Conservation (phyloP, 768 basidiomycete genomes). For the Podaxis sp. region DNA sequence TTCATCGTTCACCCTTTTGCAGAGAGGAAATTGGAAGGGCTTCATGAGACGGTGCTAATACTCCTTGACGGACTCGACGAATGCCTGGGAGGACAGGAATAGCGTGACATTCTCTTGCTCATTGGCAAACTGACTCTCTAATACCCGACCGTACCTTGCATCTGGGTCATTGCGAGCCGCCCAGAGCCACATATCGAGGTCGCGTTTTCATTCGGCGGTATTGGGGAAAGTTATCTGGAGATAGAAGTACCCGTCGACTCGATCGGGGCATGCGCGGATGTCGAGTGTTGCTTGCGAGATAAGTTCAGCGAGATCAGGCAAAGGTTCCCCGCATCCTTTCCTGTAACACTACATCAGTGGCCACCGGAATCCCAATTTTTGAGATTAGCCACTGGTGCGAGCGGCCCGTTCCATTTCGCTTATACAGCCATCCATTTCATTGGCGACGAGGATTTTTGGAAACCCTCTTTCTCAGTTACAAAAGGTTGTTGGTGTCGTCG, state of each 20-base stretch:
- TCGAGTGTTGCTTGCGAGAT: too few species aligned
- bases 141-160: slow-evolving; percentile 15
- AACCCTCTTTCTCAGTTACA: slow-evolving; percentile 5
- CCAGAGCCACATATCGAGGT: slow-evolving; percentile 23
- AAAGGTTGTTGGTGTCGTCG: slow-evolving; percentile 1
- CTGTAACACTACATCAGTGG: slow-evolving; percentile 16
- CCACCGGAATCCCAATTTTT: slow-evolving; percentile 15
- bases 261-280: slow-evolving; percentile 4
- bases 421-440: slow-evolving; percentile 23
- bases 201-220: slow-evolving; percentile 3
- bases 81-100: slow-evolving; percentile 16
- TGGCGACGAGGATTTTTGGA: slow-evolving; percentile 7
- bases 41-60: slow-evolving; percentile 20
- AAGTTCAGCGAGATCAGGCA: slow-evolving; percentile 3
- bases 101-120: slow-evolving; percentile 17
- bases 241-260: slow-evolving; percentile 9
- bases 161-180: slow-evolving; percentile 25
- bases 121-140: slow-evolving; percentile 5
- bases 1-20: slow-evolving; percentile 17
- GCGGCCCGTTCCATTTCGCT: slow-evolving; percentile 25
- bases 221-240: neutral
- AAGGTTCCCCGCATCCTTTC: neutral
- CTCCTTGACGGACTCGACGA: too few species aligned
- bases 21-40: slow-evolving; percentile 18
- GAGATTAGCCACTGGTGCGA: slow-evolving; percentile 18